Base-by-base conservation (phyloP, 23 red algal genomes). In the Chondrus crispus region DNA sequence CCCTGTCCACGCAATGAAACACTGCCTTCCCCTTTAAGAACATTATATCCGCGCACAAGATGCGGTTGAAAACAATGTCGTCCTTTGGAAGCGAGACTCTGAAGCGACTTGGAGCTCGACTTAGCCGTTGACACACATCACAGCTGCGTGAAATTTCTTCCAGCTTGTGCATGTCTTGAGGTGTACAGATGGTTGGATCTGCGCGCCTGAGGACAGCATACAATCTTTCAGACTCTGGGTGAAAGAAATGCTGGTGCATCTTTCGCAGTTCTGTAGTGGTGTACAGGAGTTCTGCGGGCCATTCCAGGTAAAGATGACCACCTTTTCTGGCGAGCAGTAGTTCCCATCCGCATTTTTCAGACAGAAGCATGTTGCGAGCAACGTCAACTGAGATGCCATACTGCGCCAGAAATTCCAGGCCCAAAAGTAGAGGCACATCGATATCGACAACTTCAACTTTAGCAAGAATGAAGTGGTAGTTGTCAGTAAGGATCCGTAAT, bases 111-210 rank as follows among this genome's bases (percentile, higher is more conserved):
- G 79, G 79, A 38, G 46, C 57, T 68, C 29, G 30, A 45, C 40
- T 30, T 3, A 85, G 57, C 2, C 81, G 81, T 68, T 85, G 81
- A 51, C 81, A 85, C 5, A 68, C 20, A 38, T 85, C 81, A 85
- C 3, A 85, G 20, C 35, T 33, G 2, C 11, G 1, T 5, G 36
- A 26, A 18, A 85, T 43, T 43, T 85, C n/a, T 29, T 85, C 81
- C 40, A 85, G 26, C 81, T 85, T 60, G 28, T 48, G 24, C n/a
- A 46, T 26, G 4, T n/a, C 28, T 7, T 76, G 30, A 24, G 71
- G 71, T 7, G 28, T 38, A 38, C 37, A 43, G 5, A 40, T 22
- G 35, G 12, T 51, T 12, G 19, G 11, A 60, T 33, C n/a, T 19
- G 16, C 51, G 2, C 81, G 52, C 2, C 49, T 16, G 36, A 85